These are phyloP conservation scores for Volvox carteri DNA, from an alignment of 163 green algal genomes.

Conservation along the genomic window DNA sequence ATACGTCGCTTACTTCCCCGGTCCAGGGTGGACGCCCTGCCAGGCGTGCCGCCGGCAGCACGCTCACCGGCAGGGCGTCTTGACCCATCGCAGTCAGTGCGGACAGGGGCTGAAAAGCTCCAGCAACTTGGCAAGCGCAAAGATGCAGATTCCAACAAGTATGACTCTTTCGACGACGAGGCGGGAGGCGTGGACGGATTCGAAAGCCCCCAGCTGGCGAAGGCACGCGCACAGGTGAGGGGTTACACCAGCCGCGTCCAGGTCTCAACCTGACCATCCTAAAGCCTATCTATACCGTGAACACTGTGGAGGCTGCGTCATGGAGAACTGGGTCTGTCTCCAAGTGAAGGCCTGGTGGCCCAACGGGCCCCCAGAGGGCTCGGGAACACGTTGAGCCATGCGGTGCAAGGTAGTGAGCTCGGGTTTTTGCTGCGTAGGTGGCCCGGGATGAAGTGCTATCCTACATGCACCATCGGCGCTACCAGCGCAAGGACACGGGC, in stretches of 20 bases:
- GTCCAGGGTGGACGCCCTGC: constrained; percentile 22
- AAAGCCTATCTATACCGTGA: neutral
- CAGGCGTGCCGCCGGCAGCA: neutral
- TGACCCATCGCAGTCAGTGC: neutral
- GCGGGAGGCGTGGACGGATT: constrained; percentile 14
- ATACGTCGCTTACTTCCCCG: neutral
- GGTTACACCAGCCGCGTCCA: neutral
- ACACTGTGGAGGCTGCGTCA: too few species aligned
- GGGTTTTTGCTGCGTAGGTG: constrained; percentile 18
- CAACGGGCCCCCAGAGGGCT: too few species aligned
- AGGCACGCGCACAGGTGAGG: constrained; percentile 12
- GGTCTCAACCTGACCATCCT: neutral
- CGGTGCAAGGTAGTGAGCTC: neutral
- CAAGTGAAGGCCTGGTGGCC: too few species aligned
- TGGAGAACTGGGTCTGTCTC: too few species aligned
- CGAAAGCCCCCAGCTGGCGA: neutral
- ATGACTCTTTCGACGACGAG: neutral
- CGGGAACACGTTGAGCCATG: neutral
- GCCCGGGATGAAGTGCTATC: constrained; percentile 46
- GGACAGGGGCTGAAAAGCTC: constrained; percentile 19
- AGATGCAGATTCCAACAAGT: neutral
- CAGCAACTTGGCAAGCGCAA: neutral
- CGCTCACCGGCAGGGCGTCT: constrained; percentile 1
- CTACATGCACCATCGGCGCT: constrained; percentile 37
- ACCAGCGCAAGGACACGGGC: neutral